phyloP scores from a whole-genome alignment of 2,329 filamentous ascomycete species.

The Sphaerostilbella broomeana region DNA sequence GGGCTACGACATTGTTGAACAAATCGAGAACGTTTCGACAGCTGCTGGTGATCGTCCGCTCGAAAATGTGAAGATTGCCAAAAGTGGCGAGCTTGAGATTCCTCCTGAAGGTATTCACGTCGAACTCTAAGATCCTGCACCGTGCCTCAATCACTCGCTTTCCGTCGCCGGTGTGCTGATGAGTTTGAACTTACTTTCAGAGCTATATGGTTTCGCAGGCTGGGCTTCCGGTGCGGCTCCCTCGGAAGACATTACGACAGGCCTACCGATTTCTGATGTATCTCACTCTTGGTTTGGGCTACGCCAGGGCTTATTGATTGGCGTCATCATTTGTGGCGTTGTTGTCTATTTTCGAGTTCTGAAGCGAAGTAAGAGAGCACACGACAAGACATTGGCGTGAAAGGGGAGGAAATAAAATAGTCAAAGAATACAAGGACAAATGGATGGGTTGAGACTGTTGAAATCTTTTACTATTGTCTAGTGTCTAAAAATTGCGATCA shows the following conservation, averaged over 20 bases:
- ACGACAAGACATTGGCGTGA: constrained; percentile 41
- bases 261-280: background rate
- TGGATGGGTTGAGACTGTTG: background rate
- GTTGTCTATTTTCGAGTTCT: constrained; percentile 38
- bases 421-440: background rate
- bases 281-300: constrained; percentile 29
- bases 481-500: no score
- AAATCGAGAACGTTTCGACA: constrained; percentile 69
- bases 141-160: constrained; percentile 14
- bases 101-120: constrained; percentile 88
- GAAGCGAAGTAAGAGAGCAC: constrained; percentile 26
- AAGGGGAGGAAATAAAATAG: background rate
- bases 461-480: no score
- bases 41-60: constrained; percentile 60
- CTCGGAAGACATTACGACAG: constrained; percentile 9
- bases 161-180: constrained; percentile 31
- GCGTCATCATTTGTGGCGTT: constrained; percentile 40
- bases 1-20: constrained; percentile 72
- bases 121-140: constrained; percentile 59
- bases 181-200: constrained; percentile 23
- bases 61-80: constrained; percentile 66
- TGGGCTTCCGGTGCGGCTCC: constrained; percentile 16
- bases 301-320: constrained; percentile 46
- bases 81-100: constrained; percentile 78
- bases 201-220: constrained; percentile 21